Conservation (phyloP, 176 grass and related monocot genomes). For the Oryza officinalis region DNA sequence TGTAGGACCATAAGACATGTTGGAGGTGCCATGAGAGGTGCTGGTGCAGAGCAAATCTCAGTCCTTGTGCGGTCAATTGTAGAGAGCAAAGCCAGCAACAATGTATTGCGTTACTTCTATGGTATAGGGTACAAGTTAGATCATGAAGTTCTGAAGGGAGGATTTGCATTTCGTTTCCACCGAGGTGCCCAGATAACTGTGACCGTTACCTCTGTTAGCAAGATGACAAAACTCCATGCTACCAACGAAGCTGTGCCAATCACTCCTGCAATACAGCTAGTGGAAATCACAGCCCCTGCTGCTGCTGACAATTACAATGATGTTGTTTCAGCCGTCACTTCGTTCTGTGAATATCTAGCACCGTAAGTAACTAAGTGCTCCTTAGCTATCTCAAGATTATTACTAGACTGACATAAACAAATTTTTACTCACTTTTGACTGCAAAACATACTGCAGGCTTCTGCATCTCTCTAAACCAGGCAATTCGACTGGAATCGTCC, state of each 20-base stretch:
- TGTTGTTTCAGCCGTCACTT: conserved; percentile 65
- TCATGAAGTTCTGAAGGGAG: conserved; percentile 83
- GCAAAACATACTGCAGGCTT: conserved; percentile 51
- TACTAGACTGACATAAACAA: background rate
- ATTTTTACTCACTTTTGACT: background rate
- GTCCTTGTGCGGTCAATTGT: conserved; percentile 68
- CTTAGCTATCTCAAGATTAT: background rate
- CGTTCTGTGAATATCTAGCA: conserved; percentile 85
- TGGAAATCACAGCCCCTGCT: conserved; percentile 90
- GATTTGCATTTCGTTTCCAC: conserved; percentile 77
- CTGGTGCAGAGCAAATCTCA: conserved; percentile 87
- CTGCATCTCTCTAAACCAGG: conserved; percentile 89
- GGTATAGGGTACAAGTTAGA: conserved; percentile 87
- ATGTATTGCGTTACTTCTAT: conserved; percentile 85
- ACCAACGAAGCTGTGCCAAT: conserved; percentile 73
- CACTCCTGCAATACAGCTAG: conserved; percentile 86
- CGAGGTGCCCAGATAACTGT: conserved; percentile 78
- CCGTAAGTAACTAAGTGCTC: conserved; percentile 56
- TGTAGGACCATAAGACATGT: conserved; percentile 76
- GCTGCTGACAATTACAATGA: conserved; percentile 83
- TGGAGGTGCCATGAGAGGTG: conserved; percentile 86
- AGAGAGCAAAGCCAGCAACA: conserved; percentile 90
- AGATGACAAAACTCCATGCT: conserved; percentile 75
- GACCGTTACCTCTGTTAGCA: conserved; percentile 76
- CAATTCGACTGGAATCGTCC: conserved; percentile 72